Base-by-base conservation (phyloP, 108 stramenopile species). In the Nannochloropsis gaditana region DNA sequence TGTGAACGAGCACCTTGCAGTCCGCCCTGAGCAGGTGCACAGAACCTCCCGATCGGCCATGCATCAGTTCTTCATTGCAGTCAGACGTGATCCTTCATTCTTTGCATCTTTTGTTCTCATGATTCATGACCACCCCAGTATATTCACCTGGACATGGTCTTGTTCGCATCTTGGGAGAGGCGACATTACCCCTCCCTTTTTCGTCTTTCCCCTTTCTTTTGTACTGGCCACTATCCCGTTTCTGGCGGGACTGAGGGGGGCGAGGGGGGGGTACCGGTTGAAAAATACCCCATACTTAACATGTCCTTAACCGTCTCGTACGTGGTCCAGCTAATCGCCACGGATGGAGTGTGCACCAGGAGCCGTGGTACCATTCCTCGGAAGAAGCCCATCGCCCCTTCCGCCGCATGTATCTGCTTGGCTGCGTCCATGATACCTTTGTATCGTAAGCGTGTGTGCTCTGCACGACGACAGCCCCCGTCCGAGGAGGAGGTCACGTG, bases 251-350 rank as follows among this genome's bases (percentile, higher is more conserved):
- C n/a, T n/a, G 8, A 2, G 19, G 59, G n/a, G 2, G 59, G 19
- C 15, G 59, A 73, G 59, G 59, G n/a, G 59, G 59, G n/a, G 8
- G 47, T 0, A n/a, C 59, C 59, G 59, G 59, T 15, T 73, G n/a
- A n/a, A 31, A 31, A 31, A 31, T 31, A 31, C 31, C n/a, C n/a
- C 15, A 15, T 73, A n/a, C 80, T 81, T 41, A 81, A 42, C 21
- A 82, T 85, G 81, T 43, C 31, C 88, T 90, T 93, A 41, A 89
- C 83, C 21, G 94, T 94, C 91, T 98, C 97, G 89, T 99, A 99
- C 79, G 95, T 94, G 2, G 97, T 98, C 97, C 99, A 99, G 41
- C 93, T 94, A 83, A 99, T 97, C 42, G 99, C 99, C 43, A 98
- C 97, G 9, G 95, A 93, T 9, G 99, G 99, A 5, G 80, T 81